phyloP scores from a whole-genome alignment of 1,284 basidiomycete species.

The Irpex lacteus region DNA sequence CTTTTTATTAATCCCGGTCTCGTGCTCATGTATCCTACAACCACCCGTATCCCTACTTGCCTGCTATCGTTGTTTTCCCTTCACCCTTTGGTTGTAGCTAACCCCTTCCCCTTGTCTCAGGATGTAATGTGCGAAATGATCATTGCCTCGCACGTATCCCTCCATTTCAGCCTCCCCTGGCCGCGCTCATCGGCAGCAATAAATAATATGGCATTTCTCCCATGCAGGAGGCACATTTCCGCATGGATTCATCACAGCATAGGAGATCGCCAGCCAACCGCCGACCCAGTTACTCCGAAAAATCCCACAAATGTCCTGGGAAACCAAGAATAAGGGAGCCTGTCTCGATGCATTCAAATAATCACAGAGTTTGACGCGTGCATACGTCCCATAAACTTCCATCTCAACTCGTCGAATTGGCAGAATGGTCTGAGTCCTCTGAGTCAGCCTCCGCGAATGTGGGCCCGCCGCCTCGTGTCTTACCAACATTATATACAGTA shows the following conservation, averaged over 20 bases:
- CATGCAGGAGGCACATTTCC: slow-evolving; percentile 11
- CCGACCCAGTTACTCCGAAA: slow-evolving; percentile 19
- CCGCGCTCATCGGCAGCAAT: not conserved
- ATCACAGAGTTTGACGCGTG: not conserved
- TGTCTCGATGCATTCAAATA: not conserved
- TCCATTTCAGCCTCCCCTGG: not conserved
- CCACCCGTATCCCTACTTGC: slow-evolving; percentile 13
- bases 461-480: slow-evolving; percentile 2
- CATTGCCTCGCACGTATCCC: slow-evolving; percentile 13
- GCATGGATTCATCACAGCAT: slow-evolving; percentile 14
- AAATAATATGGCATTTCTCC: slow-evolving; percentile 9
- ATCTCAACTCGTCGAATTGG: not conserved
- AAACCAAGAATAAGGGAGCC: not conserved
- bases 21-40: slow-evolving; percentile 15
- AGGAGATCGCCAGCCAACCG: slow-evolving; percentile 15
- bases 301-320: slow-evolving; percentile 25
- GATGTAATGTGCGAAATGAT: slow-evolving; percentile 16
- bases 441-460: slow-evolving; percentile 18
- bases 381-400: not conserved
- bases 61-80: slow-evolving; percentile 13
- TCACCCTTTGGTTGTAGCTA: slow-evolving; percentile 15
- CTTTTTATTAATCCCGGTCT: not conserved
- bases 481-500: not conserved
- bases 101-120: slow-evolving; percentile 6
- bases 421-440: slow-evolving; percentile 10